phyloP scores from a whole-genome alignment of 2,329 filamentous ascomycete species.

The Teratosphaeria nubilosa region DNA sequence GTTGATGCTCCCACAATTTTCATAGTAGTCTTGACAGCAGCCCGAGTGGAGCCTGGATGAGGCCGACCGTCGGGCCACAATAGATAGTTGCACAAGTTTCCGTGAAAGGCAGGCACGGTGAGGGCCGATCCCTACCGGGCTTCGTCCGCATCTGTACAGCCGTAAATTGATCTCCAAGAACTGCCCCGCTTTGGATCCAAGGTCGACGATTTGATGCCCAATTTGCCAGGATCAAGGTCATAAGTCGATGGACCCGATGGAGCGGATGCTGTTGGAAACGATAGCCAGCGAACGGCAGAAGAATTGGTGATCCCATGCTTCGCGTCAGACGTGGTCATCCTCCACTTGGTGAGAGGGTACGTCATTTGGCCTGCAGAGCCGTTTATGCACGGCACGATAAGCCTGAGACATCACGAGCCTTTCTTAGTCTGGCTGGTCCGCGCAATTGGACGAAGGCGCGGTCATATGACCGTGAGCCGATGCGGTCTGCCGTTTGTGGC shows the following conservation, averaged over 20 bases:
- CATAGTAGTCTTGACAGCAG: not conserved
- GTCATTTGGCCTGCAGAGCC: not conserved
- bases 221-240: not conserved
- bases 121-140: conserved; percentile 4
- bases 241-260: conserved; percentile 3
- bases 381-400: not conserved
- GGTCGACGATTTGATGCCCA: conserved; percentile 1
- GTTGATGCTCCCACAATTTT: not conserved
- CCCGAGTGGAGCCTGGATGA: not conserved
- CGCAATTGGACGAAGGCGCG: conserved; percentile 1
- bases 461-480: conserved; percentile 13
- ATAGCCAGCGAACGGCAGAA: not conserved
- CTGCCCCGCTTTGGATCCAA: conserved; percentile 1
- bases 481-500: conserved; percentile 10
- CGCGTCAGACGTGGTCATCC: not conserved
- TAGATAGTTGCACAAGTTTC: not conserved
- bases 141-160: not conserved
- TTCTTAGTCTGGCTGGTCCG: not conserved
- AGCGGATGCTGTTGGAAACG: not conserved
- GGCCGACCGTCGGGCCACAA: not conserved
- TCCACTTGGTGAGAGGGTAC: not conserved
- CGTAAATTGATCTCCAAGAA: not conserved
- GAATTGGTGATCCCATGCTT: not conserved
- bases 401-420: not conserved
- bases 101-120: conserved; percentile 1